These are phyloP conservation scores for Aquilaria malaccensis DNA, from an alignment of 345 rosid genomes.

Conservation along the genomic window DNA sequence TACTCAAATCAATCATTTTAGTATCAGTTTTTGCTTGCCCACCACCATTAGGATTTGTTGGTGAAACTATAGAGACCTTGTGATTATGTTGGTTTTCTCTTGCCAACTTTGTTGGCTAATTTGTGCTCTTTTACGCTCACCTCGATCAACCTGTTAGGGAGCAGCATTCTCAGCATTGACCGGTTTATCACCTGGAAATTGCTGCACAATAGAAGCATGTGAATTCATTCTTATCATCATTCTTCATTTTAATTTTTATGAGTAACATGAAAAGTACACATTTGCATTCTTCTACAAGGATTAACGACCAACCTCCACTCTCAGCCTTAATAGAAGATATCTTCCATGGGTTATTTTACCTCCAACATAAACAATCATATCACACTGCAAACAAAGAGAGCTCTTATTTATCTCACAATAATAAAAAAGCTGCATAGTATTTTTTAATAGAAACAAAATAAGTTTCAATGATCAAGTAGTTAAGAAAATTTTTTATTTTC, in stretches of 20 bases:
- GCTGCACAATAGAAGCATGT: conserved; percentile 8
- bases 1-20: conserved; percentile 67
- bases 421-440: conserved; percentile 54
- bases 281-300: not conserved
- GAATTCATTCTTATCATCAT: not conserved
- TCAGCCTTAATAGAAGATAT: conserved; percentile 64
- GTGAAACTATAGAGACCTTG: conserved; percentile 19
- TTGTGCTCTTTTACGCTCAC: conserved; percentile 25
- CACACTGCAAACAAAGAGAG: conserved; percentile 82
- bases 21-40: conserved; percentile 27
- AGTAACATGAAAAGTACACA: not conserved
- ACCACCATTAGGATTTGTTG: conserved; percentile 27
- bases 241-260: not conserved
- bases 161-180: conserved; percentile 15
- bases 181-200: conserved; percentile 72
- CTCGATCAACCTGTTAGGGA: conserved; percentile 23
- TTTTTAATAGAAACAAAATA: conserved; percentile 10
- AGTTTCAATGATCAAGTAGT: not conserved
- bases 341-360: conserved; percentile 71
- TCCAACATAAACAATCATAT: conserved; percentile 77
- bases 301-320: conserved; percentile 46
- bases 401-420: conserved; percentile 82
- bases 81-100: conserved; percentile 36
- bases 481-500: not conserved
- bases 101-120: conserved; percentile 16